Evolutionary conservation across 2,329 filamentous ascomycete species (phyloP).

Genomic region (Penicillium capsulatum): DNA sequence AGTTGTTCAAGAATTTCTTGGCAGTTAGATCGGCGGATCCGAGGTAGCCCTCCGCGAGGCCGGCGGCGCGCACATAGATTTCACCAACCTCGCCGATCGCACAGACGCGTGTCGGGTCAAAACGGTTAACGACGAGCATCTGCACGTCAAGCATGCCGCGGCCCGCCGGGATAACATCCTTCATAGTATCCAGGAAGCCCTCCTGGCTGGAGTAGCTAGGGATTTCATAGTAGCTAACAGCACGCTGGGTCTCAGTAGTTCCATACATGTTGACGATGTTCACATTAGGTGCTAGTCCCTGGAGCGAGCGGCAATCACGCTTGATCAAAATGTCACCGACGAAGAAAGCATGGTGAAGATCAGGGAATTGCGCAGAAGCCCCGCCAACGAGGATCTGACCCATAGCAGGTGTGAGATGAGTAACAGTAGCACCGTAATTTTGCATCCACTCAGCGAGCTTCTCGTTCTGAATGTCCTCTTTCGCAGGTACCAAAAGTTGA

Average conservation of each 20-base stretch:
- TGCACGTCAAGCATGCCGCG: conserved; percentile 86
- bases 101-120: conserved; percentile 65
- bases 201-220: conserved; percentile 62
- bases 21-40: conserved; percentile 59
- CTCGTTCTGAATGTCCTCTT: conserved; percentile 83
- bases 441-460: conserved; percentile 83
- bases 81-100: conserved; percentile 78
- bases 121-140: conserved; percentile 73
- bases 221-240: conserved; percentile 79
- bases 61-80: conserved; percentile 75
- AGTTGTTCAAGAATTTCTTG: conserved; percentile 77
- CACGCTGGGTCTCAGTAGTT: conserved; percentile 77
- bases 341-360: conserved; percentile 76
- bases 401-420: conserved; percentile 93
- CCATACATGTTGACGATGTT: conserved; percentile 83
- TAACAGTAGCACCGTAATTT: conserved; percentile 68
- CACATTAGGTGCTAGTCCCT: conserved; percentile 68
- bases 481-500: conserved; percentile 70
- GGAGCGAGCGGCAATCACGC: conserved; percentile 72
- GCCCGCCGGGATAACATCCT: conserved; percentile 77
- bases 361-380: conserved; percentile 70
- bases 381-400: conserved; percentile 89
- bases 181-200: conserved; percentile 59
- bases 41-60: conserved; percentile 77
- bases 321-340: conserved; percentile 88